Evolutionary conservation across 139 green algal genomes (phyloP).

Genomic region (Axilococcus clingmanii): DNA sequence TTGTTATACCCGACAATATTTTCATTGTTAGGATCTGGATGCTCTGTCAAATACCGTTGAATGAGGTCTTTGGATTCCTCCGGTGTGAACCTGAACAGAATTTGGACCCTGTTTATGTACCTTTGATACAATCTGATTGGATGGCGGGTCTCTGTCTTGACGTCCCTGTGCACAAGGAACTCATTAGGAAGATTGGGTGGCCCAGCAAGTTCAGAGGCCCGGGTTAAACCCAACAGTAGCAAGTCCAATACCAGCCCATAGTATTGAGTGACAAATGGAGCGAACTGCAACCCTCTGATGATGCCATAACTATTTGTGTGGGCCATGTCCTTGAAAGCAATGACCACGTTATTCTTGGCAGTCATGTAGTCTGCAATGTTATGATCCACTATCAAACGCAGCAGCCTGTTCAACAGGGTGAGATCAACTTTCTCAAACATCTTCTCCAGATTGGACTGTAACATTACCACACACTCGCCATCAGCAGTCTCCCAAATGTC

Average conservation of each 20-base stretch:
- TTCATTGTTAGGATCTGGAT: conserved; percentile 99
- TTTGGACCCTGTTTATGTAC: conserved; percentile 85
- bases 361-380: conserved; percentile 99
- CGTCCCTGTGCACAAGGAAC: conserved; percentile 90
- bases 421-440: conserved; percentile 99
- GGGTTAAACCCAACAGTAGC: conserved; percentile 93
- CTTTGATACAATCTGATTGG: conserved; percentile 95
- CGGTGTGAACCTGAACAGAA: conserved; percentile 84
- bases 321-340: conserved; percentile 96
- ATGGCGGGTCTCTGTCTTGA: conserved; percentile 78
- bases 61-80: conserved; percentile 93
- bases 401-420: conserved; percentile 93
- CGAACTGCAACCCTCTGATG: conserved; percentile 96
- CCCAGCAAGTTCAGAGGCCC: conserved; percentile 89
- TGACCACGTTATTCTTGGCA: conserved; percentile 61
- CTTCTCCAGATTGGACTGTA: conserved; percentile 93
- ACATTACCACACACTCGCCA: conserved; percentile 98
- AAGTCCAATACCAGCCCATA: conserved; percentile 96
- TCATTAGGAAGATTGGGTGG: conserved; percentile 90
- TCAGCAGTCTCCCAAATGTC: conserved; percentile 92
- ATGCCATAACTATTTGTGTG: conserved; percentile 99
- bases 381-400: conserved; percentile 95
- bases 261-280: conserved; percentile 91
- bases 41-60: conserved; percentile 96
- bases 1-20: conserved; percentile 99